Base-by-base conservation (phyloP, 2,329 filamentous ascomycete genomes). In the Sporothrix luriei region DNA sequence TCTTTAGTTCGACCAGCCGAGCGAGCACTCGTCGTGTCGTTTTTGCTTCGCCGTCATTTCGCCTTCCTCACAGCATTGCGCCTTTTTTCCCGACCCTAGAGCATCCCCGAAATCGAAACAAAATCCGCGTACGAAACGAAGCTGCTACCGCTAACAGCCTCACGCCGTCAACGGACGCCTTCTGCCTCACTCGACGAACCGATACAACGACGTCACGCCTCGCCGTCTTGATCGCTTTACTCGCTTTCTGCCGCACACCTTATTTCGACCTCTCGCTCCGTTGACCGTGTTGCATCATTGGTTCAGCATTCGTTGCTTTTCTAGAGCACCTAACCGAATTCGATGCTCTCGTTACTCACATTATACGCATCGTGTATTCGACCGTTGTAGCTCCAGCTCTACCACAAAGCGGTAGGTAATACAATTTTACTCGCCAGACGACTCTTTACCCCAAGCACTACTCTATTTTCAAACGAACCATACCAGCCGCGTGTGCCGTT, bases 91-190 rank as follows among this genome's bases (percentile, higher is more conserved):
- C 49, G 51, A 67, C 65, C 16, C 64, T 33, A 66, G 38, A 38
- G 51, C 65, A 26, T 66, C 49, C 43, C 24, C n/a, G 21, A 14
- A 38, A 46, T 19, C 16, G n/a, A 40, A 57, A 55, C 29, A 33
- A 48, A 38, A 46, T 57, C 65, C 16, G 33, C 38, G 29, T 46
- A 38, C 65, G 33, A 54, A 21, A 67, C 49, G 51, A 66, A 55
- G 33, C 38, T 57, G 49, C 51, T 51, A 38, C 65, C 38, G 65
- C 65, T 55, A 55, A 67, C 65, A 51, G 57, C 65, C 24, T 55
- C 49, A 46, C 64, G 64, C 33, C 64, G 57, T 16, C 38, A 43
- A 62, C 57, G 21, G 43, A 62, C n/a, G 29, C 54, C 26, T 66
- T 40, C 19, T 40, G 43, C 16, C 33, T 38, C 24, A 33, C 61